Evolutionary conservation across 2,329 filamentous ascomycete species (phyloP).

Genomic region (Fusarium sp.): DNA sequence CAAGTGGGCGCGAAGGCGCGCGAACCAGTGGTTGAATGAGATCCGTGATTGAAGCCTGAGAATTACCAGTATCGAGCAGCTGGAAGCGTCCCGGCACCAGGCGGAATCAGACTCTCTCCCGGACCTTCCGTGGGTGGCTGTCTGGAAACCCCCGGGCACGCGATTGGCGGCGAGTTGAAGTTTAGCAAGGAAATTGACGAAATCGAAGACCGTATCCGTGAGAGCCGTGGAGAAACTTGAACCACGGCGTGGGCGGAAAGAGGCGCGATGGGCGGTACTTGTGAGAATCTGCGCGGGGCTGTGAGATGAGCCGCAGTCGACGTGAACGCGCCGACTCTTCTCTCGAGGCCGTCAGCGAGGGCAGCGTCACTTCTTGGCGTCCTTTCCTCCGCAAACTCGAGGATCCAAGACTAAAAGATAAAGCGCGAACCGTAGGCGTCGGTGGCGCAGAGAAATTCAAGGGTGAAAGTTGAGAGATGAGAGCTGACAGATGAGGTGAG

Average conservation of each 20-base stretch:
- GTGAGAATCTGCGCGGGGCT: conserved; percentile 18
- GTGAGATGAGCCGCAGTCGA: conserved; percentile 7
- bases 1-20: conserved; percentile 9
- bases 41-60: conserved; percentile 6
- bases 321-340: conserved; percentile 5
- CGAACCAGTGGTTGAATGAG: not conserved
- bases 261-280: conserved; percentile 17
- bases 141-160: conserved; percentile 13
- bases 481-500: conserved; percentile 17
- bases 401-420: conserved; percentile 1
- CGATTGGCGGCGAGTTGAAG: conserved; percentile 8
- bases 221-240: not conserved
- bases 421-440: conserved; percentile 2
- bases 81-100: conserved; percentile 7
- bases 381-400: conserved; percentile 13
- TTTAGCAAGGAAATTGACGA: conserved; percentile 9
- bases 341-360: conserved; percentile 8
- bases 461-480: conserved; percentile 5
- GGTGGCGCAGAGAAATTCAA: conserved; percentile 6
- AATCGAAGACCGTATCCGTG: not conserved
- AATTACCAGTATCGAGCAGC: conserved; percentile 6
- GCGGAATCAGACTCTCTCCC: conserved; percentile 25
- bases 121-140: conserved; percentile 31
- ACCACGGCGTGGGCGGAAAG: not conserved
- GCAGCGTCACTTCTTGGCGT: conserved; percentile 4